Percentiles rank a stretch among this genome's conserved stretches.
Evolutionary conservation across 345 rosid genomes (phyloP).

Genomic region (Physaria fendleri): DNA sequence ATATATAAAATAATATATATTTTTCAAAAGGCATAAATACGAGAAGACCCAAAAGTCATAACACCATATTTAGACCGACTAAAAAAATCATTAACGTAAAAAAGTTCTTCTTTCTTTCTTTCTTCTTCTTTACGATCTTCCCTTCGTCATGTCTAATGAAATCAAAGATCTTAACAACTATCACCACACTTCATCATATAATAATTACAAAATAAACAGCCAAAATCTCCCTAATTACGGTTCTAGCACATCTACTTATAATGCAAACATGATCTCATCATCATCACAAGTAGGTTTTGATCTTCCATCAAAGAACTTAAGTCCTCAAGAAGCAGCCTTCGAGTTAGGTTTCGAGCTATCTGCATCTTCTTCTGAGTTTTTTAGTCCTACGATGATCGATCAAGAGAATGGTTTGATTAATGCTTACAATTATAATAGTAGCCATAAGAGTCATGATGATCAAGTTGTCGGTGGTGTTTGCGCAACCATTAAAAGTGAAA

Average conservation of each 20-base stretch:
- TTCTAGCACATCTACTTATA: constrained; percentile 32
- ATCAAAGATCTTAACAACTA: constrained; percentile 45
- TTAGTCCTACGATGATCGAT: constrained; percentile 22
- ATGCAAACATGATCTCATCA: constrained; percentile 29
- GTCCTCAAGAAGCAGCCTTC: constrained; percentile 47
- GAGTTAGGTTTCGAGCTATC: constrained; percentile 51
- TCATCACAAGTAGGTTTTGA: constrained; percentile 38
- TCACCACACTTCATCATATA: constrained; percentile 18
- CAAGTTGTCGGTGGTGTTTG: constrained; percentile 21
- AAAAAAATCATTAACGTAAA: constrained; percentile 14
- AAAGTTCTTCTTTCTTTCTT: neutral
- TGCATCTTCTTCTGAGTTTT: constrained; percentile 40
- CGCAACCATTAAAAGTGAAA: constrained; percentile 25
- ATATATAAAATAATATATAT: constrained; percentile 1
- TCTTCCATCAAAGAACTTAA: constrained; percentile 32
- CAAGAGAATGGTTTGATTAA: constrained; percentile 29
- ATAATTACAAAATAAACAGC: constrained; percentile 13
- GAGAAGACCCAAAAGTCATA: constrained; percentile 26
- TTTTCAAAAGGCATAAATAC: constrained; percentile 32
- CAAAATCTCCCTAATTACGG: constrained; percentile 31
- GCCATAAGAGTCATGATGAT: constrained; percentile 24
- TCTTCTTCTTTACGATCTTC: constrained; percentile 19
- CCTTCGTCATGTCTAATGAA: constrained; percentile 62
- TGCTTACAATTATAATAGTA: constrained; percentile 12
- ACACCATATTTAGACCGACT: constrained; percentile 21